Conservation (phyloP, 1,139 yeast genomes). For the Kurtzmaniella quercitrusa region DNA sequence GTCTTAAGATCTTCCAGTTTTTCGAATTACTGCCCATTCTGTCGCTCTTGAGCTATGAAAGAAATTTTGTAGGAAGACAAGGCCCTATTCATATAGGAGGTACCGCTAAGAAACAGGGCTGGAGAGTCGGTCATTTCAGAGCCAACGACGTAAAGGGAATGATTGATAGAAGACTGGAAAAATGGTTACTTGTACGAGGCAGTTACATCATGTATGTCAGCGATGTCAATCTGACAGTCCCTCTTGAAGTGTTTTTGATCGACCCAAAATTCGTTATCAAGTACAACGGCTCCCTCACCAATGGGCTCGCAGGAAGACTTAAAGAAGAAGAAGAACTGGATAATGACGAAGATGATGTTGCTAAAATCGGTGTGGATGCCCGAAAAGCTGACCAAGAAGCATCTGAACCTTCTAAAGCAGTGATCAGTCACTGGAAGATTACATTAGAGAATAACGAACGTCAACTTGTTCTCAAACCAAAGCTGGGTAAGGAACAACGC, state of each 20-base stretch:
- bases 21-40: conserved; percentile 89
- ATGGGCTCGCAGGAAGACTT: conserved; percentile 9
- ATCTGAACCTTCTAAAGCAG: conserved; percentile 10
- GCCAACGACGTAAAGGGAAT: conserved; percentile 76
- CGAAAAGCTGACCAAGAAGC: conserved; percentile 23
- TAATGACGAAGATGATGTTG: conserved; percentile 39
- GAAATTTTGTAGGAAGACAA: conserved; percentile 81
- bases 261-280: conserved; percentile 64
- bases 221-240: conserved; percentile 80
- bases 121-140: conserved; percentile 90
- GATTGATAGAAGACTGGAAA: conserved; percentile 85
- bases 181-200: conserved; percentile 86
- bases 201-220: conserved; percentile 85
- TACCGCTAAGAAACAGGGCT: conserved; percentile 83
- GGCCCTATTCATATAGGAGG: conserved; percentile 80
- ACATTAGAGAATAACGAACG: conserved; percentile 80
- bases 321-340: conserved; percentile 19
- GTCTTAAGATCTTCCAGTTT: conserved; percentile 78
- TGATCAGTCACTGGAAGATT: conserved; percentile 48
- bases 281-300: conserved; percentile 33
- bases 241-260: conserved; percentile 84
- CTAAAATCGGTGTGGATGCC: conserved; percentile 30
- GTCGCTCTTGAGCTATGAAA: conserved; percentile 76
- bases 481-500: conserved; percentile 64
- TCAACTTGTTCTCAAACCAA: conserved; percentile 68